Conservation (phyloP, 2,329 filamentous ascomycete species). For the Xylaria sp. region DNA sequence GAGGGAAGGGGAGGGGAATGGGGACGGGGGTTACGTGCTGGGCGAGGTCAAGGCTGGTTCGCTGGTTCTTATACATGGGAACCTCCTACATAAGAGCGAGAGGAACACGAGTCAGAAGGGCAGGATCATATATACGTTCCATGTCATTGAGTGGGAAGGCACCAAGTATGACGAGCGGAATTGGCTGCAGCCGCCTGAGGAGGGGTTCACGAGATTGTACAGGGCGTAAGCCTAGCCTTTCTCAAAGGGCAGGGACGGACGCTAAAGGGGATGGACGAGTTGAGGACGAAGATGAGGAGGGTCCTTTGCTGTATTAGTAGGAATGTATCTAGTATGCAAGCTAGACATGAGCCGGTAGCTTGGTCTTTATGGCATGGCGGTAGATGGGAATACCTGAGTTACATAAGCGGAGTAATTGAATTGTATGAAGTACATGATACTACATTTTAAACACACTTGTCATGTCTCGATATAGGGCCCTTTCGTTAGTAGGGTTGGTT, state of each 20-base stretch:
- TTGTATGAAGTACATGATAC: not conserved
- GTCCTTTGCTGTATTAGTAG: conserved; percentile 22
- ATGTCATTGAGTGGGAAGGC: conserved; percentile 86
- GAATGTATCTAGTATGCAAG: conserved; percentile 11
- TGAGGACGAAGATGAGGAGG: no score
- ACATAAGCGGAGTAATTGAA: conserved; percentile 11
- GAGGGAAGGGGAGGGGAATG: conserved; percentile 40
- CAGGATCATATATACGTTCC: conserved; percentile 96
- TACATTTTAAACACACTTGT: not conserved
- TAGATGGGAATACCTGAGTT: conserved; percentile 6
- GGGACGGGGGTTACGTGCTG: conserved; percentile 72
- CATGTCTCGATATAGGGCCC: not conserved
- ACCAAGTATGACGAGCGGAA: conserved; percentile 84
- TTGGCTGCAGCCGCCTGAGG: conserved; percentile 87
- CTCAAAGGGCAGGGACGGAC: not conserved
- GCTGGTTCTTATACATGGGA: conserved; percentile 93
- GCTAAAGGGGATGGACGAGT: not conserved
- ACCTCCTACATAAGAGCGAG: conserved; percentile 95
- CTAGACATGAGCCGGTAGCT: not conserved
- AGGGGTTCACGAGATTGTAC: conserved; percentile 79
- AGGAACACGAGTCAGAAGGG: conserved; percentile 87
- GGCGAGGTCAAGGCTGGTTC: conserved; percentile 92
- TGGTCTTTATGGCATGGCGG: conserved; percentile 14
- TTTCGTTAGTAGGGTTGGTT: not conserved
- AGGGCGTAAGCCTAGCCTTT: conserved; percentile 35